Conservation (phyloP, 768 basidiomycete genomes). For the Calocybe indica region DNA sequence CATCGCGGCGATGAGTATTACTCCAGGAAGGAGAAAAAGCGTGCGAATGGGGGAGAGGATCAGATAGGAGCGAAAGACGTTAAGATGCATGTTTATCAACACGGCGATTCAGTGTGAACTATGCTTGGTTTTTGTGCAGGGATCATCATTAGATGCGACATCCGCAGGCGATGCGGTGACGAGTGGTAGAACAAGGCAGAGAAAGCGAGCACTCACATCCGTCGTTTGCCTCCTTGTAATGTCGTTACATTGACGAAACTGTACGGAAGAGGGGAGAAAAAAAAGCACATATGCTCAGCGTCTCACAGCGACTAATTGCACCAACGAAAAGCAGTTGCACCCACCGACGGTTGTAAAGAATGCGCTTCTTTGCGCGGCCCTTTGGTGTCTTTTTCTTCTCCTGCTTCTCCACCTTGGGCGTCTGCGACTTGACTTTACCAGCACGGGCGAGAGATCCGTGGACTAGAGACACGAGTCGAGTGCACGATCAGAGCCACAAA, state of each 20-base stretch:
- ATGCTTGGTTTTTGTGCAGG: conserved; percentile 55
- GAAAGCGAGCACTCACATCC: conserved; percentile 70
- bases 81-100: conserved; percentile 81
- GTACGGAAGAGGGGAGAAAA: neutral
- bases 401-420: conserved; percentile 96
- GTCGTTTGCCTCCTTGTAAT: conserved; percentile 87
- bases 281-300: conserved; percentile 2
- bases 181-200: neutral
- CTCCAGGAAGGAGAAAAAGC: too few relatives aligned
- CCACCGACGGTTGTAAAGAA: conserved; percentile 89
- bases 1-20: too few relatives aligned
- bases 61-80: conserved; percentile 99
- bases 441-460: conserved; percentile 99
- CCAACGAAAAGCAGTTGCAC: conserved; percentile 18
- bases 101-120: conserved; percentile 94
- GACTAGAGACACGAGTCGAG: conserved; percentile 51
- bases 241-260: conserved; percentile 94
- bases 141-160: conserved; percentile 45
- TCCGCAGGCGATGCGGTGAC: neutral
- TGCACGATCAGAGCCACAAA: neutral
- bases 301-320: neutral
- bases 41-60: conserved; percentile 21
- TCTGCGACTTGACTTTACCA: conserved; percentile 98
- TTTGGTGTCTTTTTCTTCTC: conserved; percentile 99
- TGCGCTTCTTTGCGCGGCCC: conserved; percentile 92